Percentiles rank a stretch among this genome's conserved stretches.
Conservation (phyloP, 768 basidiomycete species). For the Pholiota conissans region DNA sequence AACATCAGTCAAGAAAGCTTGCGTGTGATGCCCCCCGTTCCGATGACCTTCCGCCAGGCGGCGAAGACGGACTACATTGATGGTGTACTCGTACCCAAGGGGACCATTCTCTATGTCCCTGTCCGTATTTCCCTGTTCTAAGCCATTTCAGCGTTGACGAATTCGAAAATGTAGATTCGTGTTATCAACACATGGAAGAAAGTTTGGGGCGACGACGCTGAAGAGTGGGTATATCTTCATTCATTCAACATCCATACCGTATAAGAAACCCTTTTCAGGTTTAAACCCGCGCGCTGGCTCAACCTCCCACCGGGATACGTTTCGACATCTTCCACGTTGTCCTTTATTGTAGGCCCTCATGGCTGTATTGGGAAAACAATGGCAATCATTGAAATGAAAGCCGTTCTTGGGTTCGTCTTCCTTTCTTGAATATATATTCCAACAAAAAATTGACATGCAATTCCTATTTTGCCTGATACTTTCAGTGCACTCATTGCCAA, state of each 20-base stretch:
- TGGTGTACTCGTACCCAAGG: slow-evolving; percentile 42
- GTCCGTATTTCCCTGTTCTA: slow-evolving; percentile 13
- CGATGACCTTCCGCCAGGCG: slow-evolving; percentile 37
- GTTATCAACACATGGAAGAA: slow-evolving; percentile 50
- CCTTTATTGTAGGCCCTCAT: slow-evolving; percentile 47
- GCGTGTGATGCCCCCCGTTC: slow-evolving; percentile 40
- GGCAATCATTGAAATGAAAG: slow-evolving; percentile 50
- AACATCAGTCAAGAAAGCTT: slow-evolving; percentile 40
- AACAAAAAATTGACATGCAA: not conserved
- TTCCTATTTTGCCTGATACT: too few relatives aligned
- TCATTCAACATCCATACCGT: not conserved
- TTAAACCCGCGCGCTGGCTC: slow-evolving; percentile 48
- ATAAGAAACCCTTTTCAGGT: slow-evolving; percentile 27
- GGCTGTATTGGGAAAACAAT: slow-evolving; percentile 49
- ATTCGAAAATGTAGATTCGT: slow-evolving; percentile 35
- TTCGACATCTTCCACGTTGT: slow-evolving; percentile 35
- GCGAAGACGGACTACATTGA: slow-evolving; percentile 39
- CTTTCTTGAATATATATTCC: not conserved
- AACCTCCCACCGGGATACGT: slow-evolving; percentile 36
- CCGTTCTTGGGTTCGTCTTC: slow-evolving; percentile 36
- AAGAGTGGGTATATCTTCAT: slow-evolving; percentile 32
- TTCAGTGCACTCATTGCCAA: slow-evolving; percentile 35
- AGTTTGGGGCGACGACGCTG: slow-evolving; percentile 52
- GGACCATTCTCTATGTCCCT: slow-evolving; percentile 41
- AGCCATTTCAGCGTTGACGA: not conserved